Conservation (phyloP, 805 yeast species). For the Cyberlindnera sargentensis region DNA sequence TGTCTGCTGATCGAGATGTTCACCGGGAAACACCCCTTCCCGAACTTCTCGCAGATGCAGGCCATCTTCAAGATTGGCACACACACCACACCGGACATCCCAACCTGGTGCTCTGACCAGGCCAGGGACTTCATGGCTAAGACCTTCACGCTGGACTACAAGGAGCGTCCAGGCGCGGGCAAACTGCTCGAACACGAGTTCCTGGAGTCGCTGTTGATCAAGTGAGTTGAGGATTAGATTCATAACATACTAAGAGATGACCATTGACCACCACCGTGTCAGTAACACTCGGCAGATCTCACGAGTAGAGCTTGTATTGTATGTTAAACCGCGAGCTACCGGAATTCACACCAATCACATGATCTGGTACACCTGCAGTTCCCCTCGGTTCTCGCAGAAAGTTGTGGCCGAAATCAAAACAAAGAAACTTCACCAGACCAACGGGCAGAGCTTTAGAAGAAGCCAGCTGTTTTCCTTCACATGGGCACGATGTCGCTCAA, state of each 20-base stretch:
- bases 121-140: slow-evolving; percentile 58
- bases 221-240: not conserved
- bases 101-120: slow-evolving; percentile 60
- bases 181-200: slow-evolving; percentile 64
- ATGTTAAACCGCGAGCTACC: too few species aligned
- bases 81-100: slow-evolving; percentile 71
- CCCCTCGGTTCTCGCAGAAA: not conserved
- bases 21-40: slow-evolving; percentile 94
- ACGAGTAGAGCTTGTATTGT: too few species aligned
- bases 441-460: not conserved
- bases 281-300: too few species aligned
- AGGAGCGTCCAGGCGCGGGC: slow-evolving; percentile 65
- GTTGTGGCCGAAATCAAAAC: not conserved
- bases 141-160: slow-evolving; percentile 72
- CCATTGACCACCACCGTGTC: too few species aligned
- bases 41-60: slow-evolving; percentile 92
- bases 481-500: not conserved
- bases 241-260: too few species aligned
- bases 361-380: too few species aligned
- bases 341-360: too few species aligned
- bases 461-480: not conserved
- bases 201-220: slow-evolving; percentile 22
- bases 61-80: slow-evolving; percentile 94
- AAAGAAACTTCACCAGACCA: not conserved
- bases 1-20: slow-evolving; percentile 92